Percentiles rank a stretch among this genome's conserved stretches.
Evolutionary conservation across 495 filamentous ascomycete species (phyloP).

Genomic region (Hypoxylon intermedium): DNA sequence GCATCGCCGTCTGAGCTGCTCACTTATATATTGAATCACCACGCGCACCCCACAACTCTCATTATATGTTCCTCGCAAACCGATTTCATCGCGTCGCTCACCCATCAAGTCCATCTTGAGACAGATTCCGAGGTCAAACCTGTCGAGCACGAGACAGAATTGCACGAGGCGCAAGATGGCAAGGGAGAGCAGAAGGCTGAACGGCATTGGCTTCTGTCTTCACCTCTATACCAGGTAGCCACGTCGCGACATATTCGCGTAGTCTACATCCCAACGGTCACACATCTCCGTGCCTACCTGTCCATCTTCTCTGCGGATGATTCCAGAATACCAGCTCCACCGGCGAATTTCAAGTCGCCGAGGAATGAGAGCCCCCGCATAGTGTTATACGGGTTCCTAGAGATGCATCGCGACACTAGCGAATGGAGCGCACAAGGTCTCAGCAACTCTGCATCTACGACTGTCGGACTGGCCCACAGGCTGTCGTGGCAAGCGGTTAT

Average conservation of each 20-base stretch:
- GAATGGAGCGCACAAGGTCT: conserved; percentile 88
- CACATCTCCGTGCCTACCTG: conserved; percentile 78
- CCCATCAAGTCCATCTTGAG: conserved; percentile 40
- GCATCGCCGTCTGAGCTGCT: conserved; percentile 67
- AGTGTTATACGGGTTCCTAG: conserved; percentile 69
- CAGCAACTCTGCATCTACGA: conserved; percentile 67
- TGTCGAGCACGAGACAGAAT: not conserved
- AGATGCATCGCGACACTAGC: conserved; percentile 72
- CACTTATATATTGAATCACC: conserved; percentile 64
- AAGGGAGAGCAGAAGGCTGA: conserved; percentile 6
- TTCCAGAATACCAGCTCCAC: conserved; percentile 38
- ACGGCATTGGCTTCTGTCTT: conserved; percentile 56
- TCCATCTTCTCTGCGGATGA: conserved; percentile 55
- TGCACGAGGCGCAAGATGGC: not conserved
- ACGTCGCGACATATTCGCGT: conserved; percentile 70
- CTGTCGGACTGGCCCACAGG: conserved; percentile 70
- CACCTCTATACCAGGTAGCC: conserved; percentile 72
- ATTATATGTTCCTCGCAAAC: conserved; percentile 73
- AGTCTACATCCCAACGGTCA: conserved; percentile 74
- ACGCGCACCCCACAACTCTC: conserved; percentile 63
- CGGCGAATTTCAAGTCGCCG: conserved; percentile 3
- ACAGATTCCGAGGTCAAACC: not conserved
- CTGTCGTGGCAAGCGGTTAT: conserved; percentile 43
- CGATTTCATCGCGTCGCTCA: conserved; percentile 63
- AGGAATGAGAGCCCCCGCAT: conserved; percentile 50